Evolutionary conservation across 202 grass and related monocot species (phyloP).

Genomic region (Brachypodium distachyon): DNA sequence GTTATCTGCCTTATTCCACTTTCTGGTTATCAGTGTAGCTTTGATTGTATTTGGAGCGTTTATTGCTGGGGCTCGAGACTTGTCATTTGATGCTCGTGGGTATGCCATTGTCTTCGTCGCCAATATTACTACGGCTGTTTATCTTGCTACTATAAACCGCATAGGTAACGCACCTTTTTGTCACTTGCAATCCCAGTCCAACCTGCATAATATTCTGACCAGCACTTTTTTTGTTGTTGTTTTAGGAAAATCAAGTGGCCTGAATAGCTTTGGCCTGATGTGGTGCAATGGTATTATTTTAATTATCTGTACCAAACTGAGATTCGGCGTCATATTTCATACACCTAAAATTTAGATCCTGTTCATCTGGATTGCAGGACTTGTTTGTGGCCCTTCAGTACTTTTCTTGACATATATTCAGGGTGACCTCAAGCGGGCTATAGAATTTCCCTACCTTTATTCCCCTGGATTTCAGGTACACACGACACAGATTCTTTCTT

Average conservation of each 20-base stretch:
- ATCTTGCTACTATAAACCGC: conserved; percentile 97
- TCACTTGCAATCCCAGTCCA: neutral
- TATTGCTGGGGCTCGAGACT: conserved; percentile 84
- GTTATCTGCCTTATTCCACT: conserved; percentile 12
- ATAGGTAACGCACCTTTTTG: conserved; percentile 49
- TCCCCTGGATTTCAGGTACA: conserved; percentile 82
- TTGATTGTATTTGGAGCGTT: conserved; percentile 97
- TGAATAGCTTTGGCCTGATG: conserved; percentile 99
- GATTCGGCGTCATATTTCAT: neutral
- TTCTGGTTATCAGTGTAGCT: conserved; percentile 71
- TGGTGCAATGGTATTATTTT: conserved; percentile 91
- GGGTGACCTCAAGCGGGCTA: conserved; percentile 59
- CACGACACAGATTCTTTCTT: neutral
- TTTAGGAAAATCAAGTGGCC: conserved; percentile 85
- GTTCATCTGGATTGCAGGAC: conserved; percentile 45
- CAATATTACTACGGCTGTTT: conserved; percentile 92
- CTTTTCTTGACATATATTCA: conserved; percentile 73
- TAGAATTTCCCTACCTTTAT: conserved; percentile 86
- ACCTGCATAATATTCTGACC: conserved; percentile 5
- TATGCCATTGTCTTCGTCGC: conserved; percentile 91
- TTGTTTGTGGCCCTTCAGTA: conserved; percentile 86
- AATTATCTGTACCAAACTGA: neutral
- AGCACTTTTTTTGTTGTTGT: conserved; percentile 19
- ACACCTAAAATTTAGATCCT: neutral
- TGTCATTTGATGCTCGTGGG: conserved; percentile 85